A percentile compares a stretch with the other conserved stretches of the same genome.
Evolutionary conservation across 805 yeast genomes (phyloP).

Genomic region (Wickerhamia fluorescens): DNA sequence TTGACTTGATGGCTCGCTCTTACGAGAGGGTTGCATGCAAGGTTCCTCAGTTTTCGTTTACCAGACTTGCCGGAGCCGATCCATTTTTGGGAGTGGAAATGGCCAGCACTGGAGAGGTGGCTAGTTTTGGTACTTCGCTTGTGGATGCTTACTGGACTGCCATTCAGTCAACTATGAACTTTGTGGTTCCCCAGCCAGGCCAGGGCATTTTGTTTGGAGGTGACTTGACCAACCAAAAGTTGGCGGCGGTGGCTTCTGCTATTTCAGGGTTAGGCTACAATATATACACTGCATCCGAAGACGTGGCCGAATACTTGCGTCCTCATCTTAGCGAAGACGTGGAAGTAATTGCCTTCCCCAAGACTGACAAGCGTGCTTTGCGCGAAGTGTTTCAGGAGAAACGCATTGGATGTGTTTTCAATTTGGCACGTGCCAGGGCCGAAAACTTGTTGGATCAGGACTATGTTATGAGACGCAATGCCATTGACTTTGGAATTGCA

Average conservation of each 20-base stretch:
- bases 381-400: slow-evolving; percentile 89
- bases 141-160: slow-evolving; percentile 97
- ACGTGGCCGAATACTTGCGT: slow-evolving; percentile 63
- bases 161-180: slow-evolving; percentile 94
- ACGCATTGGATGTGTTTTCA: slow-evolving; percentile 82
- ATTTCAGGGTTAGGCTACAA: slow-evolving; percentile 74
- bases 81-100: slow-evolving; percentile 98
- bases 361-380: slow-evolving; percentile 84
- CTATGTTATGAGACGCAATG: slow-evolving; percentile 97
- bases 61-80: slow-evolving; percentile 98
- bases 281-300: slow-evolving; percentile 67
- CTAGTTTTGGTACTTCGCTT: slow-evolving; percentile 84
- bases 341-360: slow-evolving; percentile 81
- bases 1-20: slow-evolving; percentile 68
- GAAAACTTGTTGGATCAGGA: slow-evolving; percentile 79
- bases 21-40: slow-evolving; percentile 90
- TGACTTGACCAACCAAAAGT: slow-evolving; percentile 62
- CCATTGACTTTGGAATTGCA: slow-evolving; percentile 96
- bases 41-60: slow-evolving; percentile 97
- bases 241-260: slow-evolving; percentile 67
- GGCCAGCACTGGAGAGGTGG: slow-evolving; percentile 99
- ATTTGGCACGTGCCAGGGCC: slow-evolving; percentile 87
- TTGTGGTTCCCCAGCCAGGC: slow-evolving; percentile 88
- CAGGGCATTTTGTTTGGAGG: slow-evolving; percentile 92
- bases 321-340: slow-evolving; percentile 40